These are phyloP conservation scores for Hortaea sp. DNA, from an alignment of 2,329 filamentous ascomycete species.

Conservation along the genomic window DNA sequence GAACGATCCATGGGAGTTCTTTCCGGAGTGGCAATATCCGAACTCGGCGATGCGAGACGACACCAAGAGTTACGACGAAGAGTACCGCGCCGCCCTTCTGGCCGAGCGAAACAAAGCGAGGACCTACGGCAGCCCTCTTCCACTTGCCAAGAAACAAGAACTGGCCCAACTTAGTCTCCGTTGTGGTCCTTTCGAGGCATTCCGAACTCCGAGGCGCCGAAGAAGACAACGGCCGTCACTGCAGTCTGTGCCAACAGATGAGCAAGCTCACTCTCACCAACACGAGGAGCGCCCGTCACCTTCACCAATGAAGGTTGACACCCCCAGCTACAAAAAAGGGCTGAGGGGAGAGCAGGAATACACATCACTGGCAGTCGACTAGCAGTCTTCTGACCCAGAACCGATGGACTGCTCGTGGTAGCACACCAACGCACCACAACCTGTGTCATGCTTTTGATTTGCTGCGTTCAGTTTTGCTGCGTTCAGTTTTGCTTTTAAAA, in stretches of 20 bases:
- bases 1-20: constrained; percentile 1
- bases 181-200: not conserved
- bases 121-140: not conserved
- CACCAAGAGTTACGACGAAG: not conserved
- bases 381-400: not conserved
- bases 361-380: not conserved
- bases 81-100: not conserved
- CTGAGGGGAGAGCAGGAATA: not conserved
- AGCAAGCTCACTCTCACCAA: not conserved
- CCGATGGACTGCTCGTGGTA: not conserved
- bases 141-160: not conserved
- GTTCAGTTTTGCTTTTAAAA: too few species aligned
- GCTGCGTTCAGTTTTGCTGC: too few species aligned
- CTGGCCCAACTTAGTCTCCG: not conserved
- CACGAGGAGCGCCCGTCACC: not conserved
- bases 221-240: not conserved
- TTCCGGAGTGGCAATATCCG: constrained; percentile 1
- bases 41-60: constrained; percentile 1
- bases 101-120: not conserved
- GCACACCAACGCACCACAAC: not conserved
- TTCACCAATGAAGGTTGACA: not conserved
- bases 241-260: not conserved
- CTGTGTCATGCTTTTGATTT: too few species aligned
- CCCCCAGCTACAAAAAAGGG: not conserved
- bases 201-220: not conserved